Evolutionary conservation across 441 rosid species (phyloP), one percentile per base, ranked within the genome.

Genomic region (Gossypium davidsonii): DNA sequence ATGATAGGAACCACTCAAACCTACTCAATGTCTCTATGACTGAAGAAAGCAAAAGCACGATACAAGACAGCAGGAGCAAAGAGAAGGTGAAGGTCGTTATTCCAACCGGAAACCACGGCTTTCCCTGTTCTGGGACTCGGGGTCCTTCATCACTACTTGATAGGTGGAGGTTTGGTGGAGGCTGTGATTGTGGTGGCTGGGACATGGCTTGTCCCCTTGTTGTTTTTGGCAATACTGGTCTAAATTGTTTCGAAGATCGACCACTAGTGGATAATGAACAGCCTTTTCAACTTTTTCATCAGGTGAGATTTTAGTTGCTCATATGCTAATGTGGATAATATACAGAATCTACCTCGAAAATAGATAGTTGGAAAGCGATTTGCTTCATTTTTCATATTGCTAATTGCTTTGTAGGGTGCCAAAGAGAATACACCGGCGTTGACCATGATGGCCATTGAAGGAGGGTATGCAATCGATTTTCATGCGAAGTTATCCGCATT

Each of bases 171-270:
- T 75, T 76, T 1, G 97, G 99, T 2, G 99, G 99, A 74, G 89
- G 95, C 56, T 95, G 99, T 77, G 98, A 95, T 72, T 95, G 99
- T 69, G 97, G 99, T 76, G 99, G 98, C 77, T 95, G 99, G 99
- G 99, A 95, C 77, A 93, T 93, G 98, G 94, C 84, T 34, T 95
- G 99, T 72, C 93, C 98, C 49, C 95, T 95, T 48, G 74, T 83
- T 34, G 88, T 91, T 72, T 59, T 95, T 11, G 87, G 89, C 69
- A 87, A 85, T 81, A 84, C 95, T 10, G 69, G 72, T 68, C 80
- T 78, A 73, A 80, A 59, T 39, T 79, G 79, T 77, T 79, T 77
- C 9, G 84, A 83, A 73, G 87, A 86, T 79, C 85, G 82, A 79
- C 86, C 82, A 14, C 85, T 87, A 14, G 68, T 87, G 39, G 83